Base-by-base conservation (phyloP, 2,329 filamentous ascomycete genomes). In the Cryphonectria japonica region DNA sequence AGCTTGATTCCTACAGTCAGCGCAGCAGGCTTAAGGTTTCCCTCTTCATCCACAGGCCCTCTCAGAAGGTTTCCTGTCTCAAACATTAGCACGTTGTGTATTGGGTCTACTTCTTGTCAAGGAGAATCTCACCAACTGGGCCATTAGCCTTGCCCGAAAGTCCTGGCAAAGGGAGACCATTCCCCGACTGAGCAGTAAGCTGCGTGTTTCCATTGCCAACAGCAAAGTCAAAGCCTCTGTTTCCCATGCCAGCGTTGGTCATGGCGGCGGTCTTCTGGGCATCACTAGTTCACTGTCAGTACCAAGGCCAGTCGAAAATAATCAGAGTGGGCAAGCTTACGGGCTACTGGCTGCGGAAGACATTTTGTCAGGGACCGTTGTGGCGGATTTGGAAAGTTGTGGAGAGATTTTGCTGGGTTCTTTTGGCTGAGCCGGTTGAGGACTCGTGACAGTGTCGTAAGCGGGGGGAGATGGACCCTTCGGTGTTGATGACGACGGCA, bases 1-100 rank as follows among this genome's bases (percentile, higher is more conserved):
- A 90, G 82, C 82, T 90, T 89, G 81, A 89, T 89, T 70, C 87
- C 88, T 41, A 90, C 82, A 74, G 89, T 83, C 63, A 90, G 81
- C 1, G 86, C 87, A 7, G 88, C 86, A 57, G 85, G 79, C 79
- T 88, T 90, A 71, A 86, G 82, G 75, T 87, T 85, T 72, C 88
- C 87, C 69, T 89, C 80, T 32, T 87, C 86, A 72, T 89, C 86
- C 43, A 85, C 84, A 22, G 87, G 84, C 11, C 87, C 87, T 78
- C 85, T 86, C 72, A 90, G 84, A 54, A 89, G 84, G 74, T 84
- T 82, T 69, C 86, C 85, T 87, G 67, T 66, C 16, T 16, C 9
- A 5, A 7, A 32, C 22, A 26, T 60, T 16, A 61, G 66, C 29
- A 39, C 32, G 43, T 5, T 5, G 9, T 3, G 2, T 19, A 22